These are phyloP conservation scores for Chenopodium formosanum DNA, from an alignment of 148 eudicot genomes.

Conservation along the genomic window DNA sequence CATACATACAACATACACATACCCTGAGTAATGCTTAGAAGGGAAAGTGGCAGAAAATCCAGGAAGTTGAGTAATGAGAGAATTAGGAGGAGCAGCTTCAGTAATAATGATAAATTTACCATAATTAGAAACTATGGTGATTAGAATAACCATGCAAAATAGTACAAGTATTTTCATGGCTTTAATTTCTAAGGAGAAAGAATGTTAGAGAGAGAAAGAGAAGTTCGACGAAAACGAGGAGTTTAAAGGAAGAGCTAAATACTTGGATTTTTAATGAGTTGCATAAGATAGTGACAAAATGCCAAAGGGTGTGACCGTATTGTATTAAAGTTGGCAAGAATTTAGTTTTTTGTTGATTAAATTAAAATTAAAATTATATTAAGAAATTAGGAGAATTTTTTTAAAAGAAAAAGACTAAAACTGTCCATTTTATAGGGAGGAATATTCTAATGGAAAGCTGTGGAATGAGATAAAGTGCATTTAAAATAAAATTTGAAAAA, in stretches of 20 bases:
- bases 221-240: constrained; percentile 35
- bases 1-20: not conserved
- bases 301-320: constrained; percentile 2
- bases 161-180: not conserved
- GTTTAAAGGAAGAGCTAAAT: not conserved
- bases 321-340: constrained; percentile 29
- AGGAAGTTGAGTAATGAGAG: constrained; percentile 64
- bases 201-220: not conserved
- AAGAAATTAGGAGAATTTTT: not conserved
- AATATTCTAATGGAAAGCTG: constrained; percentile 18
- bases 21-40: constrained; percentile 93
- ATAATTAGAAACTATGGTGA: not conserved
- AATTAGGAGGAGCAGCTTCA: constrained; percentile 53
- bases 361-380: too few relatives aligned
- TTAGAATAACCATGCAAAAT: constrained; percentile 10
- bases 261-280: too few relatives aligned
- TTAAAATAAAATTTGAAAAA: too few relatives aligned
- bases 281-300: not conserved
- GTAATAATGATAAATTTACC: not conserved
- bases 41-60: constrained; percentile 75
- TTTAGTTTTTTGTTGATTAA: not conserved
- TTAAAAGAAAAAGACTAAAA: not conserved
- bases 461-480: constrained; percentile 20
- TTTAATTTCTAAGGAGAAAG: not conserved
- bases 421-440: constrained; percentile 7